Base-by-base conservation (phyloP, 352 stramenopile genomes). In the Phytopythium oedochilum region DNA sequence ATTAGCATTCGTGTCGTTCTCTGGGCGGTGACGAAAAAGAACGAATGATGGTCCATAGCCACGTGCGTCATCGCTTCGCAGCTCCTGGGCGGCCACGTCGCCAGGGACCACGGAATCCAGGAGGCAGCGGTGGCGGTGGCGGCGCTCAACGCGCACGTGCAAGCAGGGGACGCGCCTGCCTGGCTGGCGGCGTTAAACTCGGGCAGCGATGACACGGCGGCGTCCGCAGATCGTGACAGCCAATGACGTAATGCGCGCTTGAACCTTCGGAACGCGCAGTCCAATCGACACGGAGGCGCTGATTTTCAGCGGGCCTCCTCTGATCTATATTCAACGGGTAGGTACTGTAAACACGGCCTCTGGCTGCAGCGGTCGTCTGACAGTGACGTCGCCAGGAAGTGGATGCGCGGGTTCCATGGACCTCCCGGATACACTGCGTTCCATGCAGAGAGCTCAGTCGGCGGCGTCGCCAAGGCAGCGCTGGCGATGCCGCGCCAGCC, bases 401-500 rank as follows among this genome's bases (percentile, higher is more conserved):
- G 22, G 20, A 46, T n/a, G 23, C 28, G 26, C 10, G 12, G 28
- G 46, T n/a, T 51, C 26, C 17, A 51, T 51, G 38, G 45, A 17
- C 31, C 12, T 7, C 17, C 26, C 26, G 26, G n/a, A n/a, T n/a
- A n/a, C n/a, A n/a, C n/a, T n/a, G n/a, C n/a, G n/a, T n/a, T 45
- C 20, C 25, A 2, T 17, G 17, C 12, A 15, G 0, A 20, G 17
- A 18, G 7, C 8, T 53, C 46, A 23, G 46, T 38, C 32, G 42
- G 10, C 10, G 12, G 22, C 23, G 42, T 48, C 23, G 46, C 46
- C 11, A n/a, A n/a, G 31, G 25, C 28, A 22, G 22, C 34, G 55
- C 32, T 65, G 60, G 23, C 49, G 63, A 46, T 65, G 45, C 48
- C 59, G 66, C 44, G 61, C 63, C 34, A 83, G 44, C 9, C 66